A percentile compares a stretch with the other conserved stretches of the same genome.
Evolutionary conservation across 805 yeast genomes (phyloP).

Genomic region (Saitoella complicata): DNA sequence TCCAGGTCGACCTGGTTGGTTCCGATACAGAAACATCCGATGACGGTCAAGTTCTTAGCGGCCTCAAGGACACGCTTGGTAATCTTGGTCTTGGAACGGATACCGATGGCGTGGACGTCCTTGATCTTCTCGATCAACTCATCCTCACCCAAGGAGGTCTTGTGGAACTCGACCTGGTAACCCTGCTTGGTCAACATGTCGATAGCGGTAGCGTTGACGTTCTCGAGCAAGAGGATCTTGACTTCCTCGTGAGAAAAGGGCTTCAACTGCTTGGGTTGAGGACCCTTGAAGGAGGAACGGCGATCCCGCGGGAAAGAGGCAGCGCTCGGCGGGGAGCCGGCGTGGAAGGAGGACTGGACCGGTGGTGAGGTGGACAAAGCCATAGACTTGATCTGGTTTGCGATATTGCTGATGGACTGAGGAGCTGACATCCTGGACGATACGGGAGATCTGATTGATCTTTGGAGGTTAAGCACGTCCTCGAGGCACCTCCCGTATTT

Average conservation of each 20-base stretch:
- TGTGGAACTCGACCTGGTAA: conserved; percentile 89
- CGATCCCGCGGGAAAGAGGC: conserved; percentile 1
- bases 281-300: conserved; percentile 9
- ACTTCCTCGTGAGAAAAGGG: conserved; percentile 94
- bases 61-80: conserved; percentile 62
- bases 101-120: conserved; percentile 92
- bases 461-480: no score
- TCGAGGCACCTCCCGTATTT: no score
- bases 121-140: conserved; percentile 86
- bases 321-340: neutral
- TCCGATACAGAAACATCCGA: conserved; percentile 99
- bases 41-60: conserved; percentile 75
- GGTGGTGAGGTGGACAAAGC: neutral
- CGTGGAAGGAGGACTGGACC: neutral
- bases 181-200: conserved; percentile 77
- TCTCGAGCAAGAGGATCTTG: conserved; percentile 78
- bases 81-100: conserved; percentile 89
- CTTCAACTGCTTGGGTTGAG: conserved; percentile 46
- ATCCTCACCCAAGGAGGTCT: conserved; percentile 76
- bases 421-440: no score
- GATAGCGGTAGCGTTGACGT: conserved; percentile 85
- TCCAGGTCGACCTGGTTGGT: conserved; percentile 94
- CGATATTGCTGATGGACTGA: no score
- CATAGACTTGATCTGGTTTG: no score
- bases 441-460: no score